A percentile compares a stretch with the other conserved stretches of the same genome.
phyloP scores from a whole-genome alignment of 495 filamentous ascomycete species.

The Penicillium riverlandense region DNA sequence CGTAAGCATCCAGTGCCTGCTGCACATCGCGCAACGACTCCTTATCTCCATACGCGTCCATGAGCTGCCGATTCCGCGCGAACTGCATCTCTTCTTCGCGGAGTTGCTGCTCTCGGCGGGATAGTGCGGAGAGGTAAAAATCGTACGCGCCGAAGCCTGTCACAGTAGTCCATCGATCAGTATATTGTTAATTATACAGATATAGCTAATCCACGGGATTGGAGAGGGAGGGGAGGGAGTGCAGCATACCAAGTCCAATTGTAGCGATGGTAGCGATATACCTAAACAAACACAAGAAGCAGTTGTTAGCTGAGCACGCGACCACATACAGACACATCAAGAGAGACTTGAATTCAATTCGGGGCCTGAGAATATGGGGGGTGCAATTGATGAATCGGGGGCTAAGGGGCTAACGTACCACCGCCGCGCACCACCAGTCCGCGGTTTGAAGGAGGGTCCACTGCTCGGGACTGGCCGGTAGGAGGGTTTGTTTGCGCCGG shows the following conservation, averaged over 20 bases:
- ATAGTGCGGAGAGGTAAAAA: constrained; percentile 14
- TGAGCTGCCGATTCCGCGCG: constrained; percentile 25
- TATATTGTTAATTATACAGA: neutral
- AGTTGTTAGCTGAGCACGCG: too few species aligned
- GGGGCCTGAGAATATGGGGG: neutral
- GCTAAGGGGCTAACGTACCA: constrained; percentile 7
- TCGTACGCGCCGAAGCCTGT: constrained; percentile 27
- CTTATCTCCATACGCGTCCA: constrained; percentile 56
- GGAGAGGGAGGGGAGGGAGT: neutral
- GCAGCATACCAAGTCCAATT: constrained; percentile 21
- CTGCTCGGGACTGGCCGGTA: constrained; percentile 1
- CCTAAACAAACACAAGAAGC: constrained; percentile 5
- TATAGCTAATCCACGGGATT: neutral
- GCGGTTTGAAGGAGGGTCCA: constrained; percentile 10
- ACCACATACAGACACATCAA: too few species aligned
- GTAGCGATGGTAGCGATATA: constrained; percentile 27
- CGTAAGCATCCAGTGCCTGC: constrained; percentile 49
- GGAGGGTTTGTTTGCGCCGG: constrained; percentile 13
- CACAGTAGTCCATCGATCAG: too few species aligned
- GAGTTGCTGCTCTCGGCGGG: constrained; percentile 6
- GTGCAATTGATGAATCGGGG: neutral
- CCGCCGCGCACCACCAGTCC: constrained; percentile 4
- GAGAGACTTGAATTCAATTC: neutral
- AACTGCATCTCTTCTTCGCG: constrained; percentile 28
- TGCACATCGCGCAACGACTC: constrained; percentile 49